Evolutionary conservation across 768 basidiomycete species (phyloP).

Genomic region (Mycena vulgaris): DNA sequence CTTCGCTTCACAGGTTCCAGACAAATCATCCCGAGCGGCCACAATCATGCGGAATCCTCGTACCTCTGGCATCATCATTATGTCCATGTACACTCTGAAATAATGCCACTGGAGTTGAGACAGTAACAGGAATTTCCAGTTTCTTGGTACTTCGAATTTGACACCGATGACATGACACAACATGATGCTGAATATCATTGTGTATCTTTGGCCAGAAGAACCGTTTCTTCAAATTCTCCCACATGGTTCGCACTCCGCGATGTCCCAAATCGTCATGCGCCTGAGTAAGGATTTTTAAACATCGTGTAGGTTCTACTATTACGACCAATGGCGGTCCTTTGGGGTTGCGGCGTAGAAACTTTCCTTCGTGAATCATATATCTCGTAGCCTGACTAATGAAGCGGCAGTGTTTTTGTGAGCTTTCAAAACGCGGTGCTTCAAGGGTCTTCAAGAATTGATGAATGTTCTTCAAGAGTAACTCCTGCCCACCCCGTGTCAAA

Average conservation of each 20-base stretch:
- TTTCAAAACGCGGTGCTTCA: no score
- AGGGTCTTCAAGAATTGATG: no score
- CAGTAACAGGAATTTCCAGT: conserved; percentile 36
- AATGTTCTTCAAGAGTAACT: no score
- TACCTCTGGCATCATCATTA: conserved; percentile 46
- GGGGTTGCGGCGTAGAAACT: conserved; percentile 33
- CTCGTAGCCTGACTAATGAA: no score
- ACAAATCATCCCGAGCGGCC: conserved; percentile 50
- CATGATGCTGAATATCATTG: no score
- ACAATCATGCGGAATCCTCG: no score
- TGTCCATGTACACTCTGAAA: conserved; percentile 47
- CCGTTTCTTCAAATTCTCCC: conserved; percentile 22
- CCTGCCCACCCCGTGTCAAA: no score
- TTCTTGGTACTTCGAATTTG: conserved; percentile 38
- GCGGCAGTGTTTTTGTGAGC: no score
- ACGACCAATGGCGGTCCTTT: conserved; percentile 30
- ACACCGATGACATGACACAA: conserved; percentile 47
- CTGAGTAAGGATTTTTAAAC: no score
- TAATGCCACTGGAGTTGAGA: conserved; percentile 23
- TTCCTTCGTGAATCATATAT: conserved; percentile 41
- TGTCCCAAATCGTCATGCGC: no score
- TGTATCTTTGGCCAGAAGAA: conserved; percentile 50
- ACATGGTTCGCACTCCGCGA: no score
- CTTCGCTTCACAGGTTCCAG: conserved; percentile 46
- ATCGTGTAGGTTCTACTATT: conserved; percentile 32